Conservation (phyloP, 805 yeast genomes). For the Suhomyces sp. region DNA sequence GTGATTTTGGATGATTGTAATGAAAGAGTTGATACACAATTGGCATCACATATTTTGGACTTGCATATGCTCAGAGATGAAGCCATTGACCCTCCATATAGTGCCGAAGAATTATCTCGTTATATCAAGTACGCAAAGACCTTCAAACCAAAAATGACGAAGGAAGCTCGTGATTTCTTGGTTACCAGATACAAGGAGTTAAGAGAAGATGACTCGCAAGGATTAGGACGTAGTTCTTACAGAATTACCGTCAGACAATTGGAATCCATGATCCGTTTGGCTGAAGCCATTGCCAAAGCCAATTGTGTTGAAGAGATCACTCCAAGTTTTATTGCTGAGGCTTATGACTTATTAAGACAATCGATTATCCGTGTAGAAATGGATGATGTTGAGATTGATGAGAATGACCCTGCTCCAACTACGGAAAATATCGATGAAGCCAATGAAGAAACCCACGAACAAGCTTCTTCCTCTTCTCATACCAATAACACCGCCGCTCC, state of each 20-base stretch:
- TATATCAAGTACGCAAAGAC: constrained; percentile 91
- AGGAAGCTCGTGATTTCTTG: constrained; percentile 73
- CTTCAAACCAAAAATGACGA: constrained; percentile 84
- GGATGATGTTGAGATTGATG: constrained; percentile 86
- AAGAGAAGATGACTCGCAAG: constrained; percentile 88
- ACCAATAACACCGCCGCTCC: neutral
- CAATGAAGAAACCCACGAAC: constrained; percentile 7
- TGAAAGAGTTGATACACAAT: constrained; percentile 81
- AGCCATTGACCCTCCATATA: constrained; percentile 86
- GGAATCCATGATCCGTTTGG: constrained; percentile 87
- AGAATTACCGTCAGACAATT: constrained; percentile 96
- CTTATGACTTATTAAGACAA: constrained; percentile 83
- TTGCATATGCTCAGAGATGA: constrained; percentile 88
- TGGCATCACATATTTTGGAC: constrained; percentile 91
- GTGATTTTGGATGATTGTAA: constrained; percentile 94
- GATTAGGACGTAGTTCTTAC: constrained; percentile 79
- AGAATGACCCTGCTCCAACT: constrained; percentile 24
- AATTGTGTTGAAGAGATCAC: constrained; percentile 89
- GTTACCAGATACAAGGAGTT: constrained; percentile 81
- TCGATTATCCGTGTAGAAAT: constrained; percentile 91
- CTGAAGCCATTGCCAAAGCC: constrained; percentile 96
- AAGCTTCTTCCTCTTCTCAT: neutral
- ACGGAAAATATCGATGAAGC: constrained; percentile 16
- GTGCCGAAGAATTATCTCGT: constrained; percentile 83
- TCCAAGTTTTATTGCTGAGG: constrained; percentile 86